Evolutionary conservation across 345 rosid species (phyloP).

Genomic region (Nasturtium officinale): DNA sequence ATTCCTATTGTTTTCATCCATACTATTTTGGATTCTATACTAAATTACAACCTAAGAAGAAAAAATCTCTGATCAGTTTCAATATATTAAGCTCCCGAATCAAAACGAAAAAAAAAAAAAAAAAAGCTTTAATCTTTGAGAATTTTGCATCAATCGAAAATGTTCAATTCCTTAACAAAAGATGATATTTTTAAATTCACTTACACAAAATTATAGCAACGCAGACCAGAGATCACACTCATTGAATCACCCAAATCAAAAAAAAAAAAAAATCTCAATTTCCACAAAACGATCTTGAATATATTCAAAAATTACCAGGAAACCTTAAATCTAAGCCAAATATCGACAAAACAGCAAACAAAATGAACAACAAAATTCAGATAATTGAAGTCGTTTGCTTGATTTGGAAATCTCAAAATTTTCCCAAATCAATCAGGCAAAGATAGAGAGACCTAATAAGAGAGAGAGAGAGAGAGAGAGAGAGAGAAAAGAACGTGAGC

Average conservation of each 20-base stretch:
- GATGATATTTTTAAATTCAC: not conserved
- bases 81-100: not conserved
- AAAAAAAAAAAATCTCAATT: conserved; percentile 12
- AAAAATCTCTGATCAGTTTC: conserved; percentile 13
- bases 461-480: not conserved
- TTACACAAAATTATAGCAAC: not conserved
- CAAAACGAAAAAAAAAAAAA: not conserved
- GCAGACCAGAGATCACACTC: conserved; percentile 14
- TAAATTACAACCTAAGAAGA: conserved; percentile 22
- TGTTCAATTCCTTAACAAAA: not conserved
- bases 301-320: conserved; percentile 9
- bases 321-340: not conserved
- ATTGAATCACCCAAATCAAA: not conserved
- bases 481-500: not conserved
- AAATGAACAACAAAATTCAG: not conserved
- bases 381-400: not conserved
- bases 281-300: not conserved
- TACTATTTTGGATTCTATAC: not conserved
- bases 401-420: conserved; percentile 18
- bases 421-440: conserved; percentile 14
- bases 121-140: not conserved
- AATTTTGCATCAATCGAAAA: conserved; percentile 1
- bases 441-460: too few relatives aligned
- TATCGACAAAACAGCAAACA: not conserved
- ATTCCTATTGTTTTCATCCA: conserved; percentile 37